Conservation (phyloP, 257 asterid genomes). For the Perilla frutescens region DNA sequence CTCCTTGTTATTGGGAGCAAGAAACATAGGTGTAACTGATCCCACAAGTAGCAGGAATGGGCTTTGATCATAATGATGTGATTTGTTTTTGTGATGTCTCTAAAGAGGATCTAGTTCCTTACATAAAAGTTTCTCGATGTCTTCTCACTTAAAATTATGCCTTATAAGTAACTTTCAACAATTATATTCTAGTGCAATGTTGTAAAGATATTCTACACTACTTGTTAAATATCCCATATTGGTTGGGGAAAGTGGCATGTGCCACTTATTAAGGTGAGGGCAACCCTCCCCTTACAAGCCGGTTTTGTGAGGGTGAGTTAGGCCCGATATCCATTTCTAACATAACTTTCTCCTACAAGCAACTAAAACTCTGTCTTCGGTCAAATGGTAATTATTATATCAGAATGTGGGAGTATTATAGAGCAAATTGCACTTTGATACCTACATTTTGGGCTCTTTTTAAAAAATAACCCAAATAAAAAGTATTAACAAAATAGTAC, state of each 20-base stretch:
- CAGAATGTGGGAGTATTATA: background rate
- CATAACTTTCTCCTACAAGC: background rate
- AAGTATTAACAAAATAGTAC: no score
- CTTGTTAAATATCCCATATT: no score
- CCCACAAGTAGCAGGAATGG: background rate
- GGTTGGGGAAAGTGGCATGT: no score
- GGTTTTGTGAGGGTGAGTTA: no score
- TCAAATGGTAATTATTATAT: background rate
- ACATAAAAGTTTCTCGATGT: background rate
- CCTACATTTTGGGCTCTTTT: no score
- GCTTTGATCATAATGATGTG: background rate
- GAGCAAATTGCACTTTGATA: no score
- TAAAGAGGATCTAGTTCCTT: background rate
- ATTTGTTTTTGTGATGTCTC: background rate
- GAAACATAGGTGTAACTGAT: background rate
- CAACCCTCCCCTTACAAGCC: no score
- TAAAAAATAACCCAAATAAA: no score
- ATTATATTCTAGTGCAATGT: conserved; percentile 8
- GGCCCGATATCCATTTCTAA: no score
- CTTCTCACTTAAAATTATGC: background rate
- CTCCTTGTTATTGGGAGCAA: conserved; percentile 8
- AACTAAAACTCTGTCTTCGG: background rate
- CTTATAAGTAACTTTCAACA: background rate
- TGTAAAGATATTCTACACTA: background rate
- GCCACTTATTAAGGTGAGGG: no score